phyloP scores from a whole-genome alignment of 192 early-diverging fungal species.

The Coemansia sp. region DNA sequence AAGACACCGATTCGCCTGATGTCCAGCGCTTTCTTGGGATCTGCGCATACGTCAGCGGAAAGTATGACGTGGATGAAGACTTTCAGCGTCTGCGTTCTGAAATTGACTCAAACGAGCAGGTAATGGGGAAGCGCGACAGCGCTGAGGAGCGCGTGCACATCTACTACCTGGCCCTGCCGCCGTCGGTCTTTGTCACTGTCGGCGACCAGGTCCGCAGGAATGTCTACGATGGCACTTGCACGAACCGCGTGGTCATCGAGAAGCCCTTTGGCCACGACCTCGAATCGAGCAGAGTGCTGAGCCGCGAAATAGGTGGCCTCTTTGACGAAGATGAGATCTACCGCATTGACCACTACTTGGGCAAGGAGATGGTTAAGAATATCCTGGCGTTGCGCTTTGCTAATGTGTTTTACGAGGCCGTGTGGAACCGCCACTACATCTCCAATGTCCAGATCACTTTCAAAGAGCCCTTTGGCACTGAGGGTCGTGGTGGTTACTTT shows the following conservation, averaged over 20 bases:
- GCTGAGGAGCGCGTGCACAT: conserved; percentile 64
- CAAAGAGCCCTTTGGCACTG: conserved; percentile 96
- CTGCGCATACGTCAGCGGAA: conserved; percentile 80
- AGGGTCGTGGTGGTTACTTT: conserved; percentile 98
- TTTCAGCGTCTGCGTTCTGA: conserved; percentile 70
- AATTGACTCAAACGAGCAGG: conserved; percentile 60
- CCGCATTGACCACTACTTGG: conserved; percentile 98
- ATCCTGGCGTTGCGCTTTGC: conserved; percentile 91
- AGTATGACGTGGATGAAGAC: conserved; percentile 75
- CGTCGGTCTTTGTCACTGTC: conserved; percentile 90
- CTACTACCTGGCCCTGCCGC: conserved; percentile 96
- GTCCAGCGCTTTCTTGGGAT: conserved; percentile 64
- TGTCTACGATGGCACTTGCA: conserved; percentile 63
- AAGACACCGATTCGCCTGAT: conserved; percentile 14
- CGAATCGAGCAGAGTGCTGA: conserved; percentile 76
- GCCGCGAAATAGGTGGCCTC: conserved; percentile 65
- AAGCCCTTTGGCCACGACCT: conserved; percentile 97
- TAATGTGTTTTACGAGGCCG: conserved; percentile 89
- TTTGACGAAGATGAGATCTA: conserved; percentile 94
- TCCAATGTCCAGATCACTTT: conserved; percentile 97
- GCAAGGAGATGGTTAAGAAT: conserved; percentile 99
- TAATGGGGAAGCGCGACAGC: conserved; percentile 33
- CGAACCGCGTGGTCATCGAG: conserved; percentile 90
- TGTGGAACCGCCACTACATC: conserved; percentile 89
- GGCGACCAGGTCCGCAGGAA: conserved; percentile 68